Evolutionary conservation across 1,139 yeast species (phyloP), one percentile per base, ranked within the genome.

Genomic region (Diutina pseudorugosa): DNA sequence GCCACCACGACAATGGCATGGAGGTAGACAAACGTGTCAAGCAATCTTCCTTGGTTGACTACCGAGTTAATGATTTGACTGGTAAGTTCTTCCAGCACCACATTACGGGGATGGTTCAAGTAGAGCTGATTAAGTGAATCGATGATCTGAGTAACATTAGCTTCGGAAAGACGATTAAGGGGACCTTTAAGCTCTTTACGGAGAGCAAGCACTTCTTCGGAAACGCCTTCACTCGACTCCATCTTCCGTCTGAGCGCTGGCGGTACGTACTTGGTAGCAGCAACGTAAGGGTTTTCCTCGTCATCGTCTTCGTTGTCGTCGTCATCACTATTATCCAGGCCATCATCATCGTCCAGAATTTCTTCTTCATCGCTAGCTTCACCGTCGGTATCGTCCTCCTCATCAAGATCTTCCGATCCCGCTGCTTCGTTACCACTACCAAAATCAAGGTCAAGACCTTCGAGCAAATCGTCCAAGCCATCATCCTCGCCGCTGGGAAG

Each of bases 141-240:
- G 19, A 87, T 81, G 53, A 90, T 88, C 1, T 83, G 70, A 12
- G 79, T 71, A 41, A 91, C 73, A 58, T 91, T 94, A 1, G 95
- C 81, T 59, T 93, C 98, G 0, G 97, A 85, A 41, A 94, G 73
- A 64, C 84, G 85, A 65, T 94, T 94, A 59, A 93, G 72, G 0
- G 89, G 81, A 57, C 96, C 91, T 60, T 88, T 90, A 50, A 89
- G 75, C 1, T 80, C 70, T 58, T 80, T 80, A 54, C 77, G 76
- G 47, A 90, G 69, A 47, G 73, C 76, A 1, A 69, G 53, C 2
- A 73, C 63, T 51, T 77, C 82, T 55, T 80, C 83, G 6, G 84
- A 68, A 1, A 65, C 69, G 3, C 58, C 65, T 62, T 63, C 79
- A 64, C 59, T 52, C 51, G 80, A 71, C 18, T 19, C 49, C 64